These are phyloP conservation scores for Salix exigua DNA, from an alignment of 345 rosid genomes.

Conservation along the genomic window DNA sequence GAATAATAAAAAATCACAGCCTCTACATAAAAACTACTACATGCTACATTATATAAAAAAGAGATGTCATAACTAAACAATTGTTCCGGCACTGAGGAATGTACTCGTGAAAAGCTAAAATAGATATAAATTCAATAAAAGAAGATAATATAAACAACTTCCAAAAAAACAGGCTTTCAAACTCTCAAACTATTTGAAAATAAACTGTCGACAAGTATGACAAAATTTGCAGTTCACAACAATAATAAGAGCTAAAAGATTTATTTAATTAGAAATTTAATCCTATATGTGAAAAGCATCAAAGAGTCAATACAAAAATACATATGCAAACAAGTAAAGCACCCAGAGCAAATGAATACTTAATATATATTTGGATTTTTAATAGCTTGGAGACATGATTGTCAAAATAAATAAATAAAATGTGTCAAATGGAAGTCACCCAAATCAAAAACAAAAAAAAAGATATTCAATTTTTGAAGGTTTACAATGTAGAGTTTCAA, in stretches of 20 bases:
- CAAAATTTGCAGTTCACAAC: not conserved
- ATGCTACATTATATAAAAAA: not conserved
- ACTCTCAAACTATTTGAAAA: not conserved
- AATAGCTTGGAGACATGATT: no score
- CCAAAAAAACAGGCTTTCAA: not conserved
- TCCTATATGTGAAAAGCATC: not conserved
- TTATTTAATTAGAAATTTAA: not conserved
- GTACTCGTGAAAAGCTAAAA: not conserved
- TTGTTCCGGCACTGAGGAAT: not conserved
- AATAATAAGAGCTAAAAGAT: not conserved
- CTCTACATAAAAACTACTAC: not conserved
- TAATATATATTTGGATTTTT: not conserved
- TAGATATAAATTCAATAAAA: not conserved
- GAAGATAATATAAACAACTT: not conserved
- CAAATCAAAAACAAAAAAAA: no score
- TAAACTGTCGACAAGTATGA: not conserved
- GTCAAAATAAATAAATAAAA: no score
- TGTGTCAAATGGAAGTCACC: not conserved
- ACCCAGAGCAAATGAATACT: not conserved
- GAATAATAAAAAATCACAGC: conserved; percentile 12
- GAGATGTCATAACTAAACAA: not conserved
- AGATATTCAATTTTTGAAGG: not conserved
- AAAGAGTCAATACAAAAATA: not conserved
- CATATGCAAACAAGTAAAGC: not conserved
- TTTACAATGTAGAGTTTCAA: not conserved